Conservation (phyloP, 2,329 filamentous ascomycete genomes). For the Fusarium vanettenii region DNA sequence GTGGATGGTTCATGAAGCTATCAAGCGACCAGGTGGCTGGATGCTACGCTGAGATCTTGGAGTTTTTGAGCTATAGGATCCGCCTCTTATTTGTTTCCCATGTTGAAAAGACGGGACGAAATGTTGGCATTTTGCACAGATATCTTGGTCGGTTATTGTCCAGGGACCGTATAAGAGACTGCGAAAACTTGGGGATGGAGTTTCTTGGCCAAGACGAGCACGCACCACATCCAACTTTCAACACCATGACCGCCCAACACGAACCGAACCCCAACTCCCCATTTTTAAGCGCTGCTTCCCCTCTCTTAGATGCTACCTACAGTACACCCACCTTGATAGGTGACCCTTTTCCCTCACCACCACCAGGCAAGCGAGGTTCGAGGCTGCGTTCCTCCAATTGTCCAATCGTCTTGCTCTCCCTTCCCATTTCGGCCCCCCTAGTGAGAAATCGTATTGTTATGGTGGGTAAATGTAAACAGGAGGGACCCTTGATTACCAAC, state of each 20-base stretch:
- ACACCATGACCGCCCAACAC: conserved; percentile 33
- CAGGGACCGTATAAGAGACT: conserved; percentile 6
- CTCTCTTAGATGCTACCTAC: background rate
- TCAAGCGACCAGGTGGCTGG: background rate
- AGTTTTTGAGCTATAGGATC: conserved; percentile 9
- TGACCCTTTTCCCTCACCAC: conserved; percentile 20
- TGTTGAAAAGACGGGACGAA: background rate
- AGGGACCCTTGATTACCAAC: conserved; percentile 15
- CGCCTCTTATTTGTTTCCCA: conserved; percentile 7
- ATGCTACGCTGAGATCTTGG: conserved; percentile 12
- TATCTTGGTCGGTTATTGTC: conserved; percentile 21
- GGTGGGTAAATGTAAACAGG: background rate
- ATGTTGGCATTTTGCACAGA: conserved; percentile 22
- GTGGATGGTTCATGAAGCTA: background rate
- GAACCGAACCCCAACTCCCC: conserved; percentile 35
- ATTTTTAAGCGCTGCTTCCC: conserved; percentile 19
- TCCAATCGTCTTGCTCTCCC: conserved; percentile 20
- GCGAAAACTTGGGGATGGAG: conserved; percentile 4
- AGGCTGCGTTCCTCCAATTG: conserved; percentile 22
- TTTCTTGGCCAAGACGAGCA: background rate
- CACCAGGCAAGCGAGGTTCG: background rate
- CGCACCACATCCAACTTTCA: conserved; percentile 14
- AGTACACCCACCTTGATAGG: background rate
- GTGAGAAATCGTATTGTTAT: conserved; percentile 22
- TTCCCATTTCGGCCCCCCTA: background rate